Base-by-base conservation (phyloP, 345 rosid species). In the Gossypium ekmanianum region DNA sequence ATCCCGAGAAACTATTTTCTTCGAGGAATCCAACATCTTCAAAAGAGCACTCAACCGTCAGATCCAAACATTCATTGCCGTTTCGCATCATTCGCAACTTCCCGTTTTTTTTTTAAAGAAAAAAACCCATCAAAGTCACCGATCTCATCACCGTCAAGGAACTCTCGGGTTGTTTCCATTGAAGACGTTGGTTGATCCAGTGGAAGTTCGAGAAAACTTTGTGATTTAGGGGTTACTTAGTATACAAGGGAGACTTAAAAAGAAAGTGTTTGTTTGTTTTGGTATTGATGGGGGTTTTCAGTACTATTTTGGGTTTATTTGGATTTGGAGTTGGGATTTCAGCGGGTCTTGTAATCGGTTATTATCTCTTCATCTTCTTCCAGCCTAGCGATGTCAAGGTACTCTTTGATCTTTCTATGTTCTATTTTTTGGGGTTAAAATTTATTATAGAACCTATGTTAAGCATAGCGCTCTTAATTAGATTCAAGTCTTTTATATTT, bases 291-390 rank as follows among this genome's bases (percentile, higher is more conserved):
- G 98, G 99, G 0, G 79, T 93, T 52, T 58, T 91, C 27, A 91
- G 94, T 74, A 87, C 92, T 2, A 29, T 91, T 11, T 74, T 88
- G 50, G 98, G 99, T 57, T 87, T 91, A 8, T 89, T 85, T 61
- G 99, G 99, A 72, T 93, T 95, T 66, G 97, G 98, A 39, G 83
- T 93, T 59, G 99, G 99, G 75, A 80, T 90, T 78, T 84, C 96
- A 9, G 44, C 78, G 48, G 99, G 99, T 29, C 89, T 95, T 24
- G 86, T 83, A 29, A 76, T 90, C 76, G 99, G 99, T 0, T 95
- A 95, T 77, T 79, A 43, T 69, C 79, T 95, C 3, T 95, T 91
- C 90, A 90, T 93, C 79, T 93, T 87, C 83, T 75, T 85, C 77
- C 93, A 83, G 78, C 92, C 98, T 34, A 67, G 71, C 78, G 90